phyloP scores from a whole-genome alignment of 176 grass and related monocot genomes.

The Triticum monococcum region DNA sequence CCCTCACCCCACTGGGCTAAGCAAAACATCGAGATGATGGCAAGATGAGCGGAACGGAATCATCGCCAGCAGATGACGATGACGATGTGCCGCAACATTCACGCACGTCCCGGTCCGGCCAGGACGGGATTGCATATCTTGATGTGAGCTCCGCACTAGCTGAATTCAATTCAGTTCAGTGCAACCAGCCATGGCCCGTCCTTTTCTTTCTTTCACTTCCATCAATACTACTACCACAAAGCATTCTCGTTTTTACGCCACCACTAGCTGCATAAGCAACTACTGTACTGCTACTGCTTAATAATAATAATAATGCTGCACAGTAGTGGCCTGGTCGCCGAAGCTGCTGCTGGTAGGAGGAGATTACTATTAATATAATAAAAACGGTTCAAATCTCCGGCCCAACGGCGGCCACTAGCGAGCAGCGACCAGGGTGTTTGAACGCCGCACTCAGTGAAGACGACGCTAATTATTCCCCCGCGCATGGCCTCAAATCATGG shows the following conservation, averaged over 20 bases:
- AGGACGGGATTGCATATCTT: conserved; percentile 38
- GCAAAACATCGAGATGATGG: neutral
- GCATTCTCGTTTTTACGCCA: neutral
- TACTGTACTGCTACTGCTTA: neutral
- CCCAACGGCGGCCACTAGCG: conserved; percentile 28
- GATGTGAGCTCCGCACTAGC: conserved; percentile 42
- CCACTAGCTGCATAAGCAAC: neutral
- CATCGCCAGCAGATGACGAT: conserved; percentile 12
- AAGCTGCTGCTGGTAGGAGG: neutral
- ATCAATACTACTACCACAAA: neutral
- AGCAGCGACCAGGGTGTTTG: conserved; percentile 24
- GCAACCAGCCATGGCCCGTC: neutral
- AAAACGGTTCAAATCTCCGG: conserved; percentile 17
- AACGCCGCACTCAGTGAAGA: conserved; percentile 24
- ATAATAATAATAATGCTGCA: no score
- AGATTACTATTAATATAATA: neutral
- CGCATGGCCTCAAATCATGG: conserved; percentile 45
- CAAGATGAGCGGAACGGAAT: conserved; percentile 3
- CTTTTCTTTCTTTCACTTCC: neutral
- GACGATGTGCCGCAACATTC: neutral
- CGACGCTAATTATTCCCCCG: conserved; percentile 35
- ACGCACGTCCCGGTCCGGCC: conserved; percentile 26
- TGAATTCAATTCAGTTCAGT: neutral
- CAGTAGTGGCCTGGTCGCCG: neutral
- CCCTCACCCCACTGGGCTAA: conserved; percentile 14